These are phyloP conservation scores for Aspergillus ellipticus DNA, from an alignment of 495 filamentous ascomycete species.

Conservation along the genomic window DNA sequence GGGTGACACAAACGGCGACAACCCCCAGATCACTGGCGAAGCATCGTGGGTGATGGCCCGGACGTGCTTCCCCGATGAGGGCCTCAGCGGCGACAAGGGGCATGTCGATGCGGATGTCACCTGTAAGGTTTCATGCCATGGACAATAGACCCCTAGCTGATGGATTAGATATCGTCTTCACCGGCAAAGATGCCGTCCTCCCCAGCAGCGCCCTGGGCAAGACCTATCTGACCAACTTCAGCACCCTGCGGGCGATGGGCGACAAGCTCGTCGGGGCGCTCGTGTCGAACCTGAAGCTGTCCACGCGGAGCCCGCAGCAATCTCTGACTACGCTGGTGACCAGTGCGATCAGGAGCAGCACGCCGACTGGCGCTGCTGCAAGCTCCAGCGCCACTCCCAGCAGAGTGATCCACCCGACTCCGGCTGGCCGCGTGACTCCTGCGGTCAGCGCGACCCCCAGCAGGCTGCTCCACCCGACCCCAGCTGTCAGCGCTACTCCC, in stretches of 20 bases:
- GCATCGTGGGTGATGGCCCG: conserved; percentile 40
- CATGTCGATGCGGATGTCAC: conserved; percentile 31
- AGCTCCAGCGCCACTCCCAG: too few species aligned
- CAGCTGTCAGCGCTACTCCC: too few species aligned
- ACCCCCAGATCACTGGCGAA: conserved; percentile 34
- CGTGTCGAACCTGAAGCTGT: conserved; percentile 30
- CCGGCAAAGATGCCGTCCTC: conserved; percentile 27
- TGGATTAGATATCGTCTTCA: conserved; percentile 32
- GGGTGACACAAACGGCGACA: conserved; percentile 34
- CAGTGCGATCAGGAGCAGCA: too few species aligned
- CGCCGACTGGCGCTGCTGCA: too few species aligned
- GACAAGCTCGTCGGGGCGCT: conserved; percentile 25
- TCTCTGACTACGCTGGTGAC: conserved; percentile 5
- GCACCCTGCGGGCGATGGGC: conserved; percentile 29
- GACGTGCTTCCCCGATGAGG: conserved; percentile 35
- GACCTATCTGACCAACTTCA: conserved; percentile 38
- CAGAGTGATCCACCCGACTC: too few species aligned
- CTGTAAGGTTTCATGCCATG: conserved; percentile 18
- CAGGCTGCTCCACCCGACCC: too few species aligned
- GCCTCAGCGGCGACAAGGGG: conserved; percentile 30
- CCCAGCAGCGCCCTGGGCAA: conserved; percentile 26
- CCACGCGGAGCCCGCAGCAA: neutral
- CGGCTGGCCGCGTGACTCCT: too few species aligned
- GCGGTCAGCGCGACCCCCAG: too few species aligned
- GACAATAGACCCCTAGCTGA: neutral